phyloP scores from a whole-genome alignment of 106 monocot species.

The Iris macrosiphon region DNA sequence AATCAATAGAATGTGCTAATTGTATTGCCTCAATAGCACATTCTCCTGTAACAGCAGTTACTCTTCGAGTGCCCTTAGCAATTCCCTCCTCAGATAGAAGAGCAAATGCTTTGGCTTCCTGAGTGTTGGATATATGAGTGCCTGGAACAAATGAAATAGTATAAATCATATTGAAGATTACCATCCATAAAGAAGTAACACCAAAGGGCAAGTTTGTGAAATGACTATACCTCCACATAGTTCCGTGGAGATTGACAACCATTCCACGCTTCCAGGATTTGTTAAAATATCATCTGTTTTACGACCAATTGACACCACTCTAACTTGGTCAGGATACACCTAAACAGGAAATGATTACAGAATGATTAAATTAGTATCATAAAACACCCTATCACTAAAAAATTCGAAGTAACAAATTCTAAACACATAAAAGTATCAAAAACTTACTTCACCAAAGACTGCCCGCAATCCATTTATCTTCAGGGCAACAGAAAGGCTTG shows the following conservation, averaged over 20 bases:
- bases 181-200: constrained; percentile 3
- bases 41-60: constrained; percentile 71
- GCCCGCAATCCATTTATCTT: constrained; percentile 63
- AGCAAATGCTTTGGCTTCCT: constrained; percentile 89
- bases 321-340: constrained; percentile 88
- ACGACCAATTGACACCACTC: constrained; percentile 76
- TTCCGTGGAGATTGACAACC: constrained; percentile 74
- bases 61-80: constrained; percentile 87
- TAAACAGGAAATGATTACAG: constrained; percentile 3
- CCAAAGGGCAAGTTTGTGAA: background rate
- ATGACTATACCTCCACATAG: constrained; percentile 62
- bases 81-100: constrained; percentile 93
- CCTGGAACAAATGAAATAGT: constrained; percentile 22
- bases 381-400: background rate
- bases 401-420: background rate
- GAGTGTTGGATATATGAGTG: constrained; percentile 86
- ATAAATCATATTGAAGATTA: too few relatives aligned
- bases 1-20: constrained; percentile 55
- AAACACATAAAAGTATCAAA: background rate
- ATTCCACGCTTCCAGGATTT: constrained; percentile 58
- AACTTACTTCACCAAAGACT: constrained; percentile 83
- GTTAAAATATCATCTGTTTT: constrained; percentile 66
- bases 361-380: background rate
- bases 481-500: constrained; percentile 53
- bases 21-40: constrained; percentile 54